A percentile compares a stretch with the other conserved stretches of the same genome.
Conservation (phyloP, 345 rosid species). For the Gossypium anomalum region DNA sequence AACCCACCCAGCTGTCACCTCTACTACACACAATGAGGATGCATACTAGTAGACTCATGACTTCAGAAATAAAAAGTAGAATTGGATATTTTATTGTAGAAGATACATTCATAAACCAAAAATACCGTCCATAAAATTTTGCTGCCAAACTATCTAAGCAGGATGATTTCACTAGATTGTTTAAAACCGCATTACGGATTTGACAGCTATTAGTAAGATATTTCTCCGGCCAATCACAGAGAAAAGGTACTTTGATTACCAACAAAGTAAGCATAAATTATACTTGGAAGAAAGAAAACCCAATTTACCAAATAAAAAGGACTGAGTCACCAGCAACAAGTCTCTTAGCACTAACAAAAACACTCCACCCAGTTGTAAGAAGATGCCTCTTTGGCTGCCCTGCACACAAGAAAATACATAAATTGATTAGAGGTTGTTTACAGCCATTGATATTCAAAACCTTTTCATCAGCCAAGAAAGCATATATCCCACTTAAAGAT, state of each 20-base stretch:
- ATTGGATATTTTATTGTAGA: neutral
- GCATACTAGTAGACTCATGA: neutral
- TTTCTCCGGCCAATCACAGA: neutral
- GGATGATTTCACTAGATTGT: neutral
- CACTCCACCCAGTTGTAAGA: constrained; percentile 96
- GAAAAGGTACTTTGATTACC: neutral
- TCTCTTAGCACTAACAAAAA: constrained; percentile 86
- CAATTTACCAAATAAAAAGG: constrained; percentile 71
- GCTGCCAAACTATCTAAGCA: neutral
- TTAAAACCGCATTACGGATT: neutral
- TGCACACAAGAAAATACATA: constrained; percentile 29
- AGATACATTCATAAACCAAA: neutral
- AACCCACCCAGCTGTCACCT: neutral
- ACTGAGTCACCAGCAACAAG: constrained; percentile 95
- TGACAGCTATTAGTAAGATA: neutral
- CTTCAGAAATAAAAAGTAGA: neutral
- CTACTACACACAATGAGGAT: neutral
- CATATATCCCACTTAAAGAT: neutral
- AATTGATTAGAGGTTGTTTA: neutral
- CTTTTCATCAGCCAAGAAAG: neutral
- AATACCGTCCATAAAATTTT: neutral
- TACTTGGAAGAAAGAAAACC: neutral
- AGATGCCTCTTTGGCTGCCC: constrained; percentile 99
- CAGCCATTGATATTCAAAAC: neutral
- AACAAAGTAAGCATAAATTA: neutral